Evolutionary conservation across 192 early-diverging fungal species (phyloP), one percentile per base, ranked within the genome.

Genomic region (Fimicolochytrium jonesii): DNA sequence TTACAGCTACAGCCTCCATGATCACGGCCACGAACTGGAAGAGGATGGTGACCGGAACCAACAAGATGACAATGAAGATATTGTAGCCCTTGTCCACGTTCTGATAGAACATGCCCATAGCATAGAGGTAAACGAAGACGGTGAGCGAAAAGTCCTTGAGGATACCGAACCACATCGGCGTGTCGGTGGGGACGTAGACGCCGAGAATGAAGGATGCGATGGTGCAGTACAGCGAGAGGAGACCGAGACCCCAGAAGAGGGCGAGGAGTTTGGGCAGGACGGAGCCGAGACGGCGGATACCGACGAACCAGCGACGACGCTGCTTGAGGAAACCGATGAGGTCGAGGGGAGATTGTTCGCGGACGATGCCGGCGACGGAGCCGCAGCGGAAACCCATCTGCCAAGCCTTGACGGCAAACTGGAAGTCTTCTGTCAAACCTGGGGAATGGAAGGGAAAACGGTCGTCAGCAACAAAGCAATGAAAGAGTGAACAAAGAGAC

Each of bases 231-330:
- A 82, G 63, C 7, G 70, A 66, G 25, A 82, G 35, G 48, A 71
- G 73, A 33, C 77, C 75, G 33, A 82, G 61, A 4, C 75, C 59
- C 80, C 80, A 82, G 71, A 82, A 82, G 62, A 72, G 67, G 44
- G 74, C 66, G 78, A 77, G 76, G 48, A 82, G 3, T 41, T 77
- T 77, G 43, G 80, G 80, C 41, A 82, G 68, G 66, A 80, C 68
- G 17, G 66, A 56, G 39, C 69, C 72, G 34, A 82, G 71, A 42
- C 80, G 74, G 25, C 80, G 70, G 58, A 82, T 82, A 6, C 80
- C 80, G 48, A 82, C 80, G 57, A 69, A 80, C 78, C 78, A 80
- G n/a, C 80, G 60, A 29, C 80, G 59, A n/a, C 80, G 74, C 57
- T 82, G 80, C 67, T 82, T 82, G 60, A 82, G 44, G 56, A 82